A percentile compares a stretch with the other conserved stretches of the same genome.
Conservation (phyloP, 306 rosid species). For the Prinsepia uniflora region DNA sequence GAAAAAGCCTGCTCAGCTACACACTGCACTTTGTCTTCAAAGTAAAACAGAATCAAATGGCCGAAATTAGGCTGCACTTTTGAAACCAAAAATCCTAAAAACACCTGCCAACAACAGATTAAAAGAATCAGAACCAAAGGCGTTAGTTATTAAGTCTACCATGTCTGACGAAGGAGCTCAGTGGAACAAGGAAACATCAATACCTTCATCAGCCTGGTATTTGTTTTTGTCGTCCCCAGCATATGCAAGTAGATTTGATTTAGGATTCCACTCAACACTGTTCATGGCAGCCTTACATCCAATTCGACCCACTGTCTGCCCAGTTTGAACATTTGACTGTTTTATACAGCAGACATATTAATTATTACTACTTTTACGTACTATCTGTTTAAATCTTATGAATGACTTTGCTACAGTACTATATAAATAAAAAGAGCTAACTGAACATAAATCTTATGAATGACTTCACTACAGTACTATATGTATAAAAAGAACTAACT, state of each 20-base stretch:
- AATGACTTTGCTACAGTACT: not conserved
- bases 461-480: not conserved
- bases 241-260: conserved; percentile 79
- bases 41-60: not conserved
- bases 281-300: conserved; percentile 97
- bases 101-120: conserved; percentile 58
- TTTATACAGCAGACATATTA: conserved; percentile 17
- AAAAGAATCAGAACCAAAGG: conserved; percentile 12
- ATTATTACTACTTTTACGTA: not conserved
- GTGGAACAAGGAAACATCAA: not conserved
- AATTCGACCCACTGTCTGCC: conserved; percentile 85
- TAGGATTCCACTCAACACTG: conserved; percentile 98
- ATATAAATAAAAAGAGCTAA: not conserved
- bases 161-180: not conserved
- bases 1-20: not conserved
- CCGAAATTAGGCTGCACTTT: conserved; percentile 47
- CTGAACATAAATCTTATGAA: not conserved
- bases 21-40: not conserved
- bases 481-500: not conserved
- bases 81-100: conserved; percentile 83
- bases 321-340: conserved; percentile 77
- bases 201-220: conserved; percentile 95
- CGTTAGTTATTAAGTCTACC: not conserved
- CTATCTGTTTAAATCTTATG: not conserved
- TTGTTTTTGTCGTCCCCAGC: conserved; percentile 99